These are phyloP conservation scores for Cladosporium sp. DNA, from an alignment of 2,329 filamentous ascomycete genomes.

Conservation along the genomic window DNA sequence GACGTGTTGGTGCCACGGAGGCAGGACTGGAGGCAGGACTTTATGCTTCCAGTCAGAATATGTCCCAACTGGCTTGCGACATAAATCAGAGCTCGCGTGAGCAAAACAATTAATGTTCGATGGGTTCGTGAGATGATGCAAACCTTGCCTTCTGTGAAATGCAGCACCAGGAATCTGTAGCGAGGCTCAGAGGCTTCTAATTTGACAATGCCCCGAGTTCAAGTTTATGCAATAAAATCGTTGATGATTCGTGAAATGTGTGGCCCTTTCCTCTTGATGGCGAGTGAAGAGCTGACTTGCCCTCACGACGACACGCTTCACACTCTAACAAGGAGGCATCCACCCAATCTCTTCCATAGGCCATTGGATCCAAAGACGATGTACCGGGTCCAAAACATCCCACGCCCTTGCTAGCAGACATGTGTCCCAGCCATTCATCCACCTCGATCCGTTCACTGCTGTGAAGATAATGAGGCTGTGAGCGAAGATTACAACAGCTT, in stretches of 20 bases:
- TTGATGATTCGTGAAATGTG: too few species aligned
- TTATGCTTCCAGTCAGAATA: too few species aligned
- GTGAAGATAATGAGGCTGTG: conserved; percentile 8
- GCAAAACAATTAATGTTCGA: not conserved
- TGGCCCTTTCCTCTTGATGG: not conserved
- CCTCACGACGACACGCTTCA: not conserved
- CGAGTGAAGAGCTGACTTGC: not conserved
- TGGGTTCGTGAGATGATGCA: not conserved
- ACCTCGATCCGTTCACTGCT: not conserved
- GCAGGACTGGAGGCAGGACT: too few species aligned
- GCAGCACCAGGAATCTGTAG: not conserved
- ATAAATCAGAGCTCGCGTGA: not conserved
- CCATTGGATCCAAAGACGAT: conserved; percentile 13
- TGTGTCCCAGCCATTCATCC: conserved; percentile 15
- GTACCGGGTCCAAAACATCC: not conserved
- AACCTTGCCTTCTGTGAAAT: too few species aligned
- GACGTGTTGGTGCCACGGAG: too few species aligned
- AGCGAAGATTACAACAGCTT: not conserved
- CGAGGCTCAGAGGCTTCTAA: not conserved
- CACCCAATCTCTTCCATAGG: conserved; percentile 13
- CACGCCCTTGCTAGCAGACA: not conserved
- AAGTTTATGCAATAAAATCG: too few species aligned
- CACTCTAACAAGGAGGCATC: not conserved
- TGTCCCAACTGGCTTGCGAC: too few species aligned
- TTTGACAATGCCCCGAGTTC: not conserved